Evolutionary conservation across 371 early-diverging fungal genomes (phyloP), one percentile per base, ranked within the genome.

Genomic region (Mortierella sp.): DNA sequence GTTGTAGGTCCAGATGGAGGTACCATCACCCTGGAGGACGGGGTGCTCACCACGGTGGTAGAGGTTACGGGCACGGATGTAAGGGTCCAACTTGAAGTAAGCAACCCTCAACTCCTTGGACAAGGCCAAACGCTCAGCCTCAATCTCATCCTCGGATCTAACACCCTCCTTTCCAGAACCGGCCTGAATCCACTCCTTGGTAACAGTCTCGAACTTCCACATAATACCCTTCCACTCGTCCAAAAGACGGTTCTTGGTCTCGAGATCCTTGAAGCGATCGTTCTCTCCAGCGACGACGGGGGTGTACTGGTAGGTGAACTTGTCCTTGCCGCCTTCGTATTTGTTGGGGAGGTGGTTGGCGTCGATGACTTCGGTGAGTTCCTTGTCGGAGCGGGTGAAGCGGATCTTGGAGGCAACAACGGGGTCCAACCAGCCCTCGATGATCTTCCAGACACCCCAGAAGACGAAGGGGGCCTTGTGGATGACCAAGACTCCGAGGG

Each of bases 391-490:
- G 74, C 95, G 94, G 63, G 95, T 92, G 80, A 97, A 97, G n/a
- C 89, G 88, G 76, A 97, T 92, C 88, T 97, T 97, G 84, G 91
- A 83, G 0, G 94, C 95, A 9, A 97, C 97, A 10, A 96, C 95
- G 19, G 97, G 97, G 84, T 97, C 97, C 50, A 97, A 86, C 80
- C 95, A 86, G 13, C 95, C 94, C 31, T 92, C 89, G 63, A 95
- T 92, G 81, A 95, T 85, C 77, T 89, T 92, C 94, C 94, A 96
- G 28, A 95, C 92, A 83, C 96, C 95, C 75, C 94, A 93, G 88
- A 97, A 97, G 60, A 96, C 90, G 94, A 96, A 97, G n/a, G 97
- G 97, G 0, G 97, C 97, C 60, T 93, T 93, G 79, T 97, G 94
- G 70, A 97, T 93, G 31, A 95, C 89, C 50, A 92, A 90, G 0